Conservation (phyloP, 2,329 filamentous ascomycete species). For the Diplocarpon mali region DNA sequence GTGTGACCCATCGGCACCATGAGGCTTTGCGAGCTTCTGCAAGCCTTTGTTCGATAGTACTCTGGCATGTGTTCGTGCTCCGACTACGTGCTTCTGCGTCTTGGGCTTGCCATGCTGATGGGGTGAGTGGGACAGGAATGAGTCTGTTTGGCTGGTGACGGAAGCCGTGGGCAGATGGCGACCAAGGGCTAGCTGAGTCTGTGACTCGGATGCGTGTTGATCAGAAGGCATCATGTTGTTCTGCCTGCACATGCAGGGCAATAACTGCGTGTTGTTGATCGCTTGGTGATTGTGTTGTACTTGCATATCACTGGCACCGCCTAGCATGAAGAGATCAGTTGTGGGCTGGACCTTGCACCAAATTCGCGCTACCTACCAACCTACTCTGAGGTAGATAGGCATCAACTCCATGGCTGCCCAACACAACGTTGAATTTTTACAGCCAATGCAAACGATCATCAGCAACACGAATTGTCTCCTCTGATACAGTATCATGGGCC, state of each 20-base stretch:
- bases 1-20: conserved; percentile 21
- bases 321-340: no score
- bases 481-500: no score
- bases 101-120: conserved; percentile 22
- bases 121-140: conserved; percentile 21
- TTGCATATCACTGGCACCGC: no score
- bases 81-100: conserved; percentile 24
- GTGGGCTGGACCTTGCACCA: no score
- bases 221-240: conserved; percentile 21
- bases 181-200: conserved; percentile 13
- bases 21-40: conserved; percentile 21
- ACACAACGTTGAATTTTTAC: no score
- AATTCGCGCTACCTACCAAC: no score
- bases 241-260: conserved; percentile 5
- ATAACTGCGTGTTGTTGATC: neutral
- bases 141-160: conserved; percentile 11
- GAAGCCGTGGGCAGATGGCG: conserved; percentile 20
- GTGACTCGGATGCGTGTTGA: conserved; percentile 14
- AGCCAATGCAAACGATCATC: no score
- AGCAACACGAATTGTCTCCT: no score
- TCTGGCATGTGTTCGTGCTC: conserved; percentile 18
- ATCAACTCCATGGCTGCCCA: no score
- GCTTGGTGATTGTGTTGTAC: neutral
- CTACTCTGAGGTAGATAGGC: no score
- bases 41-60: conserved; percentile 24